Evolutionary conservation across 1,284 basidiomycete species (phyloP).

Genomic region (Heliocybe sulcata): DNA sequence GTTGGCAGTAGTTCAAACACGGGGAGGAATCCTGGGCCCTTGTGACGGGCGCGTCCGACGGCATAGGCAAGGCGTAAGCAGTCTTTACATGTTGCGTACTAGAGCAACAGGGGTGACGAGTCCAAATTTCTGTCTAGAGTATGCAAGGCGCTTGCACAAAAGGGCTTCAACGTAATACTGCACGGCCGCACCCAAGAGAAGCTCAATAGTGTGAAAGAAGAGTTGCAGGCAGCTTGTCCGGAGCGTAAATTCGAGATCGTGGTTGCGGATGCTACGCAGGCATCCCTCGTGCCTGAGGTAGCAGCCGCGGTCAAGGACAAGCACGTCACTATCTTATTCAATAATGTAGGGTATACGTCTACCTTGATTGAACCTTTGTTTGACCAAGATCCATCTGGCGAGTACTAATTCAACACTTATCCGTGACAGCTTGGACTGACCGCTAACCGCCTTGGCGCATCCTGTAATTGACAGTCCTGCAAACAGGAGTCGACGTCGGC

Average conservation of each 20-base stretch:
- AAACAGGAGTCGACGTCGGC: neutral
- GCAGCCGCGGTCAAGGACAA: neutral
- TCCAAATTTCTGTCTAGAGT: neutral
- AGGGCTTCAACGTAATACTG: neutral
- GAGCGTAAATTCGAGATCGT: neutral
- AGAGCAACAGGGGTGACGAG: no score
- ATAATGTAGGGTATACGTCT: neutral
- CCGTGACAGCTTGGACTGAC: neutral
- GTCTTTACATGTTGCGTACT: neutral
- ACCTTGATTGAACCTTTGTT: neutral
- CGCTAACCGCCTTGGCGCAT: neutral
- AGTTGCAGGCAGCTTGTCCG: neutral
- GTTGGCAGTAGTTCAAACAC: neutral
- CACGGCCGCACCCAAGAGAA: neutral
- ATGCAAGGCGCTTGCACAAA: neutral
- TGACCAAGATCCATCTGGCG: neutral
- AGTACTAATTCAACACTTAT: neutral
- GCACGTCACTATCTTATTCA: neutral
- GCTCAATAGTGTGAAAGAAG: neutral
- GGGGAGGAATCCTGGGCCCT: conserved; percentile 1
- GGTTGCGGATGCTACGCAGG: neutral
- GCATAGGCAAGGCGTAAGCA: neutral
- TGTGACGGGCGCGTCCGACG: neutral
- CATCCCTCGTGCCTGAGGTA: neutral
- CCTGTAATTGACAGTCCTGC: neutral